Base-by-base conservation (phyloP, 495 filamentous ascomycete species). In the Beverwykella pulmonaria region DNA sequence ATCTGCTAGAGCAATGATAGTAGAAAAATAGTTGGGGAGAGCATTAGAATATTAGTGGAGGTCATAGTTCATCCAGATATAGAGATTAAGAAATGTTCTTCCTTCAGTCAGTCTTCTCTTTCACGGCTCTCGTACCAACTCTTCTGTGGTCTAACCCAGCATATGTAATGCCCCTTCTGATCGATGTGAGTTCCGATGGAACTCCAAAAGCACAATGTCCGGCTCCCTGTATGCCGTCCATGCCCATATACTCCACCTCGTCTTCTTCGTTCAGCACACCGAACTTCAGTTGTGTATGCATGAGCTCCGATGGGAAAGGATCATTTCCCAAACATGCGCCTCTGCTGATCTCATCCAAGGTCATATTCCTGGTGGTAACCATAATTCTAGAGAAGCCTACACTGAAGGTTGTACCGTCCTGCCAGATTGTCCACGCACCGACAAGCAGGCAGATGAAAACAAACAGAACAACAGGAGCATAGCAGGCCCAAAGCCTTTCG, bases 401-500 rank as follows among this genome's bases (percentile, higher is more conserved):
- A 1, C 49, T 54, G 25, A 65, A 71, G 2, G 63, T 59, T 1
- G 63, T 67, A 6, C 69, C 69, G 22, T 71, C 63, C 27, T 59
- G 15, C 23, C 41, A 56, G 19, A 71, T 66, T 12, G 63, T 57
- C 50, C 46, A 54, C 1, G 53, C 29, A 15, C 68, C 68, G 14
- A 63, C 27, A 20, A 67, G 12, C 0, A 71, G 53, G 36, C 48
- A 71, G 22, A 66, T 41, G 10, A 75, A 41, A 0, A 73, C 65
- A 23, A 71, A 23, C 1, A 63, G 20, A 19, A 78, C 73, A 14
- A 71, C 73, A 25, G 78, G 63, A 0, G 72, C 67, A 32, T 79
- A 79, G 12, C 77, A 75, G 12, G 71, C 39, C 77, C 77, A 79
- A 1, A 79, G 67, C 39, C 69, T 66, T 6, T 25, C 30, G 10